These are phyloP conservation scores for Thelephora terrestris DNA, from an alignment of 1,284 basidiomycete genomes.

Conservation along the genomic window DNA sequence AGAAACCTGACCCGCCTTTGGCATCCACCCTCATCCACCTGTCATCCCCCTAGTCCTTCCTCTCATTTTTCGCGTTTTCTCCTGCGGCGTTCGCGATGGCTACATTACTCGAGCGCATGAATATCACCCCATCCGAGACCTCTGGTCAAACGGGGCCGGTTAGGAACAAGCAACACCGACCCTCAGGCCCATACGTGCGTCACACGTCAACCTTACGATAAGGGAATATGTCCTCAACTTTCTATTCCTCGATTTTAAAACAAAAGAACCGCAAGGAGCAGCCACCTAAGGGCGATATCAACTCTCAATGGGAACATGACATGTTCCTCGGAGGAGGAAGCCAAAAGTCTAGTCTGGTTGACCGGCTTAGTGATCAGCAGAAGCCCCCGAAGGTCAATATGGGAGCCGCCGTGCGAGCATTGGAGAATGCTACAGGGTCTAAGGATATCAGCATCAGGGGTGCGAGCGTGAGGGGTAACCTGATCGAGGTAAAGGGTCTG, in stretches of 20 bases:
- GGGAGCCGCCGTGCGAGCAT: slow-evolving; percentile 35
- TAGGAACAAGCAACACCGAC: slow-evolving; percentile 32
- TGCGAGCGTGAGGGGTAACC: slow-evolving; percentile 52
- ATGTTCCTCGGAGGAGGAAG: slow-evolving; percentile 44
- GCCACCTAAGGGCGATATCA: slow-evolving; percentile 54
- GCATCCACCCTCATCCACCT: slow-evolving; percentile 2
- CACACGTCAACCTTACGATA: slow-evolving; percentile 16
- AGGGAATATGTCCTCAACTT: slow-evolving; percentile 3
- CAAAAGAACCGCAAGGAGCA: slow-evolving; percentile 38
- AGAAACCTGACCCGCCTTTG: neutral
- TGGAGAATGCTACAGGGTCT: slow-evolving; percentile 22
- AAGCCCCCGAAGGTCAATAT: slow-evolving; percentile 44
- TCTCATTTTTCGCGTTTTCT: too few relatives aligned
- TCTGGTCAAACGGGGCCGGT: slow-evolving; percentile 53
- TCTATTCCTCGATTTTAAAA: slow-evolving; percentile 8
- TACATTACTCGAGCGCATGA: slow-evolving; percentile 61
- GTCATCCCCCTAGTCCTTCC: neutral
- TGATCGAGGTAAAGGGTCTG: slow-evolving; percentile 68
- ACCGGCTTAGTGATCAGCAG: slow-evolving; percentile 39
- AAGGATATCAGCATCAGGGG: slow-evolving; percentile 62
- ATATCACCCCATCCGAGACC: slow-evolving; percentile 25
- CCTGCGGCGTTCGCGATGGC: slow-evolving; percentile 30
- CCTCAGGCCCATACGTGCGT: slow-evolving; percentile 59
- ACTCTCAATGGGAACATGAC: slow-evolving; percentile 65
- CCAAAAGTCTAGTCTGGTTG: slow-evolving; percentile 43